A percentile compares a stretch with the other conserved stretches of the same genome.
phyloP scores from a whole-genome alignment of 2,329 filamentous ascomycete genomes.

The Aspergillus sp. region DNA sequence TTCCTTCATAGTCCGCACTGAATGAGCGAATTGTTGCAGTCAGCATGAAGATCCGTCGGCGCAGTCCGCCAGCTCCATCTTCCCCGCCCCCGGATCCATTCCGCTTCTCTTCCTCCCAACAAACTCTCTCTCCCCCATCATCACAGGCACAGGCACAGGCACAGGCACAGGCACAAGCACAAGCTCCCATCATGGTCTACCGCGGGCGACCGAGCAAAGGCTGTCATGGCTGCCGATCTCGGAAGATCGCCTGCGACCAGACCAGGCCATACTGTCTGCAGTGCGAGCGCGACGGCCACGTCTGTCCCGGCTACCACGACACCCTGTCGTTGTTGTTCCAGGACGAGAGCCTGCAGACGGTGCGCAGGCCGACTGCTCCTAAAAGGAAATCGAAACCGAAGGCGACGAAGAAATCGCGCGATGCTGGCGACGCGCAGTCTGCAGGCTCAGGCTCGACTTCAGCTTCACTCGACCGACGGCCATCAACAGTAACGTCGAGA shows the following conservation, averaged over 20 bases:
- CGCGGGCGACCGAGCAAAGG: slow-evolving; percentile 46
- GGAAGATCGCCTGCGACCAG: slow-evolving; percentile 58
- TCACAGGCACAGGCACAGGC: too few species aligned
- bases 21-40: too few species aligned
- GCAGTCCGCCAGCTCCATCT: too few species aligned
- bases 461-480: not conserved
- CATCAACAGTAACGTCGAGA: not conserved
- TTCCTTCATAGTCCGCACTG: too few species aligned
- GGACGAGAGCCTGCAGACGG: slow-evolving; percentile 63
- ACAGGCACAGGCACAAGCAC: too few species aligned
- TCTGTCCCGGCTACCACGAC: slow-evolving; percentile 65
- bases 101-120: too few species aligned
- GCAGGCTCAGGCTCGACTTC: not conserved
- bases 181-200: slow-evolving; percentile 34
- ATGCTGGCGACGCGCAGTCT: not conserved
- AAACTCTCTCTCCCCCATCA: too few species aligned
- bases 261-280: slow-evolving; percentile 61
- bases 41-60: too few species aligned
- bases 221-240: slow-evolving; percentile 42
- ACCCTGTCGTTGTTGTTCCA: slow-evolving; percentile 65
- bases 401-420: not conserved
- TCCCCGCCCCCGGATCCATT: too few species aligned
- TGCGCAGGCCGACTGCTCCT: slow-evolving; percentile 43
- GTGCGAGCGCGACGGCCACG: slow-evolving; percentile 59
- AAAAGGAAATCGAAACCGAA: not conserved